Evolutionary conservation across 139 green algal species (phyloP), one percentile per base, ranked within the genome.

Genomic region (Klebsormidium nitens): DNA sequence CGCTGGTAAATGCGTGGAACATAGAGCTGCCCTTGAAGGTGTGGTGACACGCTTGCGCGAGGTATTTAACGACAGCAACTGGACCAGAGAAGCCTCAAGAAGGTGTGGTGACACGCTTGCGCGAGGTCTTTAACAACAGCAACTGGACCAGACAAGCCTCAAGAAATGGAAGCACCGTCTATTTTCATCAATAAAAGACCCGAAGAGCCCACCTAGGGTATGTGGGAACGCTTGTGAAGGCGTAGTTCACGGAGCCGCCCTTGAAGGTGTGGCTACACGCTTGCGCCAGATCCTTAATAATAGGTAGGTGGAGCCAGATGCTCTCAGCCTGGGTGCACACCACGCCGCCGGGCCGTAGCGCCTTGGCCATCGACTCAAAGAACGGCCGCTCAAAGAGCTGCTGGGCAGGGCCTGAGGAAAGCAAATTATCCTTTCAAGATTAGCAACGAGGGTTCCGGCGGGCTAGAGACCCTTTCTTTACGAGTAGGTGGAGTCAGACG

Each of bases 241-340:
- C 94, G 81, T 99, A 99, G 28, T 87, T 82, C 23, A 98, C 88
- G 48, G 65, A 81, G 52, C 94, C 94, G 23, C 82, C 89, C 36
- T 60, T 64, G 78, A 97, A 97, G 17, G 96, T 85, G 29, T 76
- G 26, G 47, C 72, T 77, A 80, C 92, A 98, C 88, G 96, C 96
- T 63, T 66, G 39, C 0, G 89, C 88, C 39, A 98, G 85, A 26
- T 86, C 75, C 78, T 92, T 87, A 81, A 99, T 99, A 77, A 98
- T 93, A 55, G 88, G 79, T 37, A 97, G 69, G 79, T 99, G 94
- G 56, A 96, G 86, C 91, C 91, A 97, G 8, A 96, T 59, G 29
- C 81, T 91, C 86, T 97, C 91, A 2, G 84, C 90, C 81, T 95
- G 89, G 29, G 93, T 97, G 87, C 87, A 95, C n/a, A 97, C 78